Base-by-base conservation (phyloP, 169 alveolate genomes). In the Cyclospora cayetanensis region DNA sequence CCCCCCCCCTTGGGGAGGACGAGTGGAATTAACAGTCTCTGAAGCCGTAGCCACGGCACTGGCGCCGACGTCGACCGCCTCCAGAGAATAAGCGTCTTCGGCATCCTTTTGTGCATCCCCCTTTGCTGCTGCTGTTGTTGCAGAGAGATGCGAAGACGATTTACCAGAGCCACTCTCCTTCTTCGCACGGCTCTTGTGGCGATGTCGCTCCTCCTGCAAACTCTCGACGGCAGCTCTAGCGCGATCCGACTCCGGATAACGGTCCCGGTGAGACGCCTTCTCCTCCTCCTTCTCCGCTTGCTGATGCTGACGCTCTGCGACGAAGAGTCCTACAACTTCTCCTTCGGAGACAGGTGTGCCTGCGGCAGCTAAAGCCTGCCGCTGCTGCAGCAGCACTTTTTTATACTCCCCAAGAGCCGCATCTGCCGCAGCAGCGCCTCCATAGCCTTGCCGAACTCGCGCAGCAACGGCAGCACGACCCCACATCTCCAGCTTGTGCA, bases 381-480 rank as follows among this genome's bases (percentile, higher is more conserved):
- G 9, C 27, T 68, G 80, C 80, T 68, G 80, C 80, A 68, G 53
- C 80, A 68, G n/a, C 53, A 68, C 80, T 34, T 29, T 68, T 22
- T 68, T 68, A 20, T 68, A 68, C 52, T 68, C 80, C 27, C 9
- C 0, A 0, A 68, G 43, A 29, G 80, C 80, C 37, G 80, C 80
- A 1, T 68, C 80, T 68, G 80, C 80, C 37, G 80, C 80, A 34
- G 80, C 80, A 68, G 80, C 80, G 27, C 80, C 80, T 4, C 80
- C 80, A 12, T 12, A 34, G 52, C 80, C 80, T 20, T 50, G 46
- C 80, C 37, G 80, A 25, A 68, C 80, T 68, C 53, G 53, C 31
- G 50, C 80, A 68, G 80, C 80, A 68, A 68, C 80, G 37, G 80
- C 80, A 68, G 80, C 80, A 34, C 80, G 80, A 29, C 52, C 80